Base-by-base conservation (phyloP, 192 early-diverging fungal genomes). In the Coemansia sp. region DNA sequence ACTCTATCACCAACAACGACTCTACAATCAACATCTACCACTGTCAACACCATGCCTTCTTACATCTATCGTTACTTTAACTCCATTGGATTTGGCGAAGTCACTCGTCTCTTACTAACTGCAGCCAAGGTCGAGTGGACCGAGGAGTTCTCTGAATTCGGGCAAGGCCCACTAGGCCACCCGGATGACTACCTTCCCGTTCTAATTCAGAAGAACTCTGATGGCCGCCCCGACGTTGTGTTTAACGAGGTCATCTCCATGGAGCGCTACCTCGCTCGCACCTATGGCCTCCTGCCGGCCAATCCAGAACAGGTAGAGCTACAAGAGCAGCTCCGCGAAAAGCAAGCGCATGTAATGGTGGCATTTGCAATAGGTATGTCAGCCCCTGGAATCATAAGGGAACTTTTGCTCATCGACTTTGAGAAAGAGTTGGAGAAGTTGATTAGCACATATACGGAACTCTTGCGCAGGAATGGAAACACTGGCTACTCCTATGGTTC, bases 251-350 rank as follows among this genome's bases (percentile, higher is more conserved):
- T 75, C 0, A 65, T 69, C 19, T 70, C 74, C 4, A 88, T 88
- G 55, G 84, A 84, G 51, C 85, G 85, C 41, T 86, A 85, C 60
- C 71, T 88, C 2, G 67, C 84, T 10, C 56, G 65, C 62, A 84
- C 78, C 67, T 86, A 84, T 51, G 82, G 68, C 11, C 67, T 84
- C 32, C 48, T 74, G 38, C 80, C 81, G 9, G 31, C 24, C 3
- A 64, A 68, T 40, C 63, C 64, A 12, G 69, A 70, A 32, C 70
- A 80, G 24, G 72, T 80, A 15, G 78, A 72, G 3, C 48, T 40
- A 0, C 74, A 77, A 34, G 51, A 72, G 5, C 61, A 69, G 53
- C 64, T 72, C 42, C 65, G 66, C 31, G 61, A 75, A 45, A 51
- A 51, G 7, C 51, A 66, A 2, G 36, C 0, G 68, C 65, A 15